Conservation (phyloP, 176 grass and related monocot genomes). For the Guadua angustifolia region DNA sequence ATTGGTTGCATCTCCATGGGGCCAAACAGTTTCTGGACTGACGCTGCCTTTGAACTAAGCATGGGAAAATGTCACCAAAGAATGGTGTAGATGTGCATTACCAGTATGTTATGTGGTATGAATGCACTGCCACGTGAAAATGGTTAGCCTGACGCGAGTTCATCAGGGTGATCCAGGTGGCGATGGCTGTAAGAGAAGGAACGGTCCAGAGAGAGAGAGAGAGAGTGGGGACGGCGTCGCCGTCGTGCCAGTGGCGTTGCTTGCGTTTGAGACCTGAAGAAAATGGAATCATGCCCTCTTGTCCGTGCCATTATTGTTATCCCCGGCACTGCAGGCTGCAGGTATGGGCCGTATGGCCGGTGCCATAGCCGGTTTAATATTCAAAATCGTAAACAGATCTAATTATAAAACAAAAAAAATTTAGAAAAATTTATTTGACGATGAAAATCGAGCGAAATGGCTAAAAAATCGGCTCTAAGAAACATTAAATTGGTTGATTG, state of each 20-base stretch:
- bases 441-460: too few relatives aligned
- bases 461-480: too few relatives aligned
- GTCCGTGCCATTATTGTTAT: slow-evolving; percentile 21
- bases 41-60: slow-evolving; percentile 35
- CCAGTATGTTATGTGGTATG: not conserved
- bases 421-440: too few relatives aligned
- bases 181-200: not conserved
- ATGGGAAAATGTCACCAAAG: not conserved
- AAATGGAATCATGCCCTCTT: slow-evolving; percentile 21
- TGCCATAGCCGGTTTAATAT: too few relatives aligned
- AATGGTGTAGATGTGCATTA: not conserved
- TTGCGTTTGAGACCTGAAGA: not conserved
- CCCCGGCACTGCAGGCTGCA: not conserved
- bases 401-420: too few relatives aligned
- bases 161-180: not conserved
- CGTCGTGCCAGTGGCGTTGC: not conserved
- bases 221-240: not conserved
- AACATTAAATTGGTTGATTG: too few relatives aligned
- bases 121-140: not conserved
- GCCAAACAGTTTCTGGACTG: slow-evolving; percentile 16
- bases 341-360: too few relatives aligned
- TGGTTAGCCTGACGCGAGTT: not conserved
- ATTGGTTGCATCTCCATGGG: not conserved
- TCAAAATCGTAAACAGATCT: too few relatives aligned
- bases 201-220: not conserved